Evolutionary conservation across 495 filamentous ascomycete genomes (phyloP).

Genomic region (Neurospora cerealis): DNA sequence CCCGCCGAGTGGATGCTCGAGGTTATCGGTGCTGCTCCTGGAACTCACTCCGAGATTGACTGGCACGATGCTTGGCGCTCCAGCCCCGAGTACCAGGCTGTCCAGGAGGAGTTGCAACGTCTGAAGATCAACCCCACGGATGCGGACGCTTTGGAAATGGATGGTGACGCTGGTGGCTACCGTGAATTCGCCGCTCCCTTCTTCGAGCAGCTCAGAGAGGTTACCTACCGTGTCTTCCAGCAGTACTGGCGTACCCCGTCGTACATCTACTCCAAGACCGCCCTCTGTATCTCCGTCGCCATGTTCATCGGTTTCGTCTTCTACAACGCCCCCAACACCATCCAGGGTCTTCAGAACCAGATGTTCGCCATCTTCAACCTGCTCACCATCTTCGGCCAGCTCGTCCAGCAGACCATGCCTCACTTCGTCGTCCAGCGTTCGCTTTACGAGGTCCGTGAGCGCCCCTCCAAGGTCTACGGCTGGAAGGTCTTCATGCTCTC

Average conservation of each 20-base stretch:
- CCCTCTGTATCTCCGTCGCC: conserved; percentile 47
- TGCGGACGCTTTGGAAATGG: conserved; percentile 20
- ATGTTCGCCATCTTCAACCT: conserved; percentile 84
- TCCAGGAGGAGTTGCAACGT: conserved; percentile 58
- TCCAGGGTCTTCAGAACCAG: conserved; percentile 79
- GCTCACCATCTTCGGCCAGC: conserved; percentile 62
- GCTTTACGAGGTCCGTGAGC: conserved; percentile 78
- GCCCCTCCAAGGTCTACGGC: conserved; percentile 71
- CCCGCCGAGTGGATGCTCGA: conserved; percentile 97
- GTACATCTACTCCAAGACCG: conserved; percentile 68
- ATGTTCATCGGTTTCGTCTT: conserved; percentile 89
- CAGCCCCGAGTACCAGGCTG: conserved; percentile 56
- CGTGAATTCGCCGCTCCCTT: conserved; percentile 50
- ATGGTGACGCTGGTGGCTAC: conserved; percentile 29
- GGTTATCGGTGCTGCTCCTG: conserved; percentile 86
- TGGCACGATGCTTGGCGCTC: conserved; percentile 77
- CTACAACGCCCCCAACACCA: conserved; percentile 55
- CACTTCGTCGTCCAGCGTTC: conserved; percentile 67
- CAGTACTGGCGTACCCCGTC: conserved; percentile 84
- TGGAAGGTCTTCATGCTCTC: conserved; percentile 78
- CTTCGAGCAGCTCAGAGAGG: conserved; percentile 40
- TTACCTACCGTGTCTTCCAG: conserved; percentile 61
- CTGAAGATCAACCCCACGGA: conserved; percentile 52
- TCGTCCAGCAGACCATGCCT: conserved; percentile 80
- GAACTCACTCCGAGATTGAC: conserved; percentile 61